Base-by-base conservation (phyloP, 495 filamentous ascomycete genomes). In the Penicillium subrubescens region DNA sequence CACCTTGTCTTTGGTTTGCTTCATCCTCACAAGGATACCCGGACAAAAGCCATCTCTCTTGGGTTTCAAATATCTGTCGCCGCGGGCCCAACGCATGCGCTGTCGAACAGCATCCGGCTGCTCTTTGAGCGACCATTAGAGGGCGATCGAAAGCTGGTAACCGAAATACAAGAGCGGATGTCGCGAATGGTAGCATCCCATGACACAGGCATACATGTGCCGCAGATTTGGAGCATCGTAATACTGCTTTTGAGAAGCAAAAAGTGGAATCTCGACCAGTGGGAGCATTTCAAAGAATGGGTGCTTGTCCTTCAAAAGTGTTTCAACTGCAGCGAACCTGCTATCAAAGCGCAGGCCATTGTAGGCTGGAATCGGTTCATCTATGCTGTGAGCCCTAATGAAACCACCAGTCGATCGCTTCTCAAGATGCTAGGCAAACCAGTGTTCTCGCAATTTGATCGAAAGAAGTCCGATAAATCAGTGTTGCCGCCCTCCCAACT, bases 141-240 rank as follows among this genome's bases (percentile, higher is more conserved):
- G 2, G 84, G 89, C 25, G 84, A 82, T 15, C 81, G 82, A 43
- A 91, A 88, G 52, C 79, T 87, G 29, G 80, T 86, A 21, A 83
- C 89, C 2, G 87, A 86, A 69, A 84, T 93, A 55, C 82, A 83
- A 10, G 79, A 87, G 44, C 85, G 86, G n/a, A 83, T 97, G 64
- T 82, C 78, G 51, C 76, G 84, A n/a, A 90, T 97, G 86, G 76
- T 90, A 43, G 80, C 83, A 27, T 83, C 87, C 44, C 85, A 88
- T 48, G 83, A 88, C n/a, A 86, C 86, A 11, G 81, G 82, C 25
- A 71, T 81, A 0, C 83, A 87, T 61, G 92, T 95, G n/a, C 93
- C 95, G 7, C 88, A 92, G 59, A 90, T 97, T 34, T 99, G 94
- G 94, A 91, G 88, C 54, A 83, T 91, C 23, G 81, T 95, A 5